A percentile compares a stretch with the other conserved stretches of the same genome.
Evolutionary conservation across 345 rosid genomes (phyloP).

Genomic region (Eutrema yunnanense): DNA sequence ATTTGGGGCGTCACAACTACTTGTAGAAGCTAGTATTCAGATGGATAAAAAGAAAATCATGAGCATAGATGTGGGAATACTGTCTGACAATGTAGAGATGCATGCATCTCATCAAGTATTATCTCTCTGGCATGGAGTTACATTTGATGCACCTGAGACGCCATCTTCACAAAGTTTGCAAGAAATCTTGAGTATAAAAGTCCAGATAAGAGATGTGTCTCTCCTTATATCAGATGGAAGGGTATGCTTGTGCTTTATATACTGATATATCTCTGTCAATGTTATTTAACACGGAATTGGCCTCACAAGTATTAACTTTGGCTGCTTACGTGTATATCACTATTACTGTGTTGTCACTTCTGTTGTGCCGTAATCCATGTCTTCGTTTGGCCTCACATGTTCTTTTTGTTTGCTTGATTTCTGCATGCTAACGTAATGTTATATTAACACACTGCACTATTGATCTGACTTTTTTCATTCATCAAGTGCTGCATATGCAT

Average conservation of each 20-base stretch:
- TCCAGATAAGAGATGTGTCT: slow-evolving; percentile 56
- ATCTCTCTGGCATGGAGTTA: slow-evolving; percentile 57
- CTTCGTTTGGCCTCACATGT: neutral
- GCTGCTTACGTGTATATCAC: neutral
- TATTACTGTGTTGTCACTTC: slow-evolving; percentile 3
- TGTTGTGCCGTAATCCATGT: slow-evolving; percentile 9
- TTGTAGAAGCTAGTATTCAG: slow-evolving; percentile 40
- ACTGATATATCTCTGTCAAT: slow-evolving; percentile 5
- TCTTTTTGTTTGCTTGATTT: slow-evolving; percentile 5
- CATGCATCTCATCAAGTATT: slow-evolving; percentile 66
- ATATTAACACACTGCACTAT: neutral
- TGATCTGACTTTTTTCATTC: neutral
- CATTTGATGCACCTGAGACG: slow-evolving; percentile 43
- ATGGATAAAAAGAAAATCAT: slow-evolving; percentile 31
- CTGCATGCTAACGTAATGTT: slow-evolving; percentile 1
- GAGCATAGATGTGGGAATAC: slow-evolving; percentile 33
- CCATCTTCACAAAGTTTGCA: slow-evolving; percentile 44
- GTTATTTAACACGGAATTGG: neutral
- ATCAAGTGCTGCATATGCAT: slow-evolving; percentile 2
- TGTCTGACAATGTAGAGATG: slow-evolving; percentile 52
- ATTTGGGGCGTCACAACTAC: slow-evolving; percentile 49
- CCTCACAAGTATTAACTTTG: neutral
- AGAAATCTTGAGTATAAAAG: slow-evolving; percentile 35
- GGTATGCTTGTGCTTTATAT: slow-evolving; percentile 40
- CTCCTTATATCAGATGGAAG: slow-evolving; percentile 81